These are phyloP conservation scores for Globomyces pollinis-pini DNA, from an alignment of 192 early-diverging fungal genomes.

Conservation along the genomic window DNA sequence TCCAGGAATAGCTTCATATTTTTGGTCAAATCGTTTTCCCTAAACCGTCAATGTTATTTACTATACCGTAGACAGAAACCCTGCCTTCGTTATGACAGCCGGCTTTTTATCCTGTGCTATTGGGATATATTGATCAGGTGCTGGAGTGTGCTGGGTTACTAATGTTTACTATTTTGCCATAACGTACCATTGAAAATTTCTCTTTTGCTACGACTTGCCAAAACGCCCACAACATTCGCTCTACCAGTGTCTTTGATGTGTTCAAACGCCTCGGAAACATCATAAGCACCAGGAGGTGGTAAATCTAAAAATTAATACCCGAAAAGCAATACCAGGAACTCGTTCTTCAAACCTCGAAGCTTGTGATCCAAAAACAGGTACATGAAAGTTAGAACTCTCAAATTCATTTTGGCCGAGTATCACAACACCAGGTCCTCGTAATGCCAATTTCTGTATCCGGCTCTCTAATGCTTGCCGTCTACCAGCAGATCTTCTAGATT, in stretches of 20 bases:
- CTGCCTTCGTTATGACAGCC: constrained; percentile 12
- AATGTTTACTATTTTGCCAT: not conserved
- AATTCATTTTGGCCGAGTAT: constrained; percentile 17
- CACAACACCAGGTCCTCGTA: constrained; percentile 20
- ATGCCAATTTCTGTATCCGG: constrained; percentile 9
- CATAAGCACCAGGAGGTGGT: constrained; percentile 49
- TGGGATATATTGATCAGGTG: constrained; percentile 40
- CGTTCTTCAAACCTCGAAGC: constrained; percentile 33
- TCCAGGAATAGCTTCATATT: constrained; percentile 24
- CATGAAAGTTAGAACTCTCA: constrained; percentile 27
- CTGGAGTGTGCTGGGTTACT: constrained; percentile 35
- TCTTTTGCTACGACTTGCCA: constrained; percentile 25
- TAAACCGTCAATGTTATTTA: constrained; percentile 4
- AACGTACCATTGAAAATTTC: constrained; percentile 38
- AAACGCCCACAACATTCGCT: constrained; percentile 20
- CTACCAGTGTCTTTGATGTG: constrained; percentile 25
- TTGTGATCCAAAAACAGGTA: constrained; percentile 50
- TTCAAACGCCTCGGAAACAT: constrained; percentile 36
- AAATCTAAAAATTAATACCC: constrained; percentile 24
- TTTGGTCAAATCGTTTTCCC: constrained; percentile 31
- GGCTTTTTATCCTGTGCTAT: constrained; percentile 11
- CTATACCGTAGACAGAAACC: constrained; percentile 38
- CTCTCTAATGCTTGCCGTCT: not conserved
- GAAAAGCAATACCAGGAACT: not conserved
- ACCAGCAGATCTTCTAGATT: not conserved